Conservation (phyloP, 2,329 filamentous ascomycete species). For the Chrysoporthe deuterocubensis region DNA sequence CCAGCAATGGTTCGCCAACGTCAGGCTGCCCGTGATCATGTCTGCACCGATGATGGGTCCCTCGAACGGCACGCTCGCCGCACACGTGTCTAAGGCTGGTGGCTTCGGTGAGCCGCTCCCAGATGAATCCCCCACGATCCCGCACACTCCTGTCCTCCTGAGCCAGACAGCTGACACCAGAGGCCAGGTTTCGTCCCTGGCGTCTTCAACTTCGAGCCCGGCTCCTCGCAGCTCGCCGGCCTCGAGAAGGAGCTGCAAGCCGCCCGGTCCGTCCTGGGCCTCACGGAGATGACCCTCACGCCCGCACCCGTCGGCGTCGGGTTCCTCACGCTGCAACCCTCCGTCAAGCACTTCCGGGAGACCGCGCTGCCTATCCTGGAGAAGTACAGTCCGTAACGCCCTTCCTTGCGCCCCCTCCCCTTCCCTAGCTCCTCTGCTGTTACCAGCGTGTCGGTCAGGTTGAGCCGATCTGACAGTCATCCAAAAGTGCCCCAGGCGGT, state of each 20-base stretch:
- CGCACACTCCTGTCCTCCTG: not conserved
- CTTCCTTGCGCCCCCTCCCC: not conserved
- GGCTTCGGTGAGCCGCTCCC: constrained; percentile 40
- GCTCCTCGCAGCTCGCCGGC: constrained; percentile 34
- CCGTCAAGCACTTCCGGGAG: constrained; percentile 43
- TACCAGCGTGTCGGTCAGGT: not conserved
- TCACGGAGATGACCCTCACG: constrained; percentile 31
- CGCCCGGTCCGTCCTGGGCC: constrained; percentile 34
- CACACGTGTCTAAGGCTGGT: constrained; percentile 45
- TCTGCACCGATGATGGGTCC: constrained; percentile 47
- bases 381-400: constrained; percentile 41
- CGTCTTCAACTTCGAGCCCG: constrained; percentile 39
- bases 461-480: not conserved
- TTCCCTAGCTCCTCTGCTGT: not conserved
- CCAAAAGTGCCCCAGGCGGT: constrained; percentile 55
- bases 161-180: constrained; percentile 10
- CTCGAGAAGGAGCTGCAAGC: constrained; percentile 40
- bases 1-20: constrained; percentile 42
- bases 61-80: constrained; percentile 43
- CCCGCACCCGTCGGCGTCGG: constrained; percentile 61
- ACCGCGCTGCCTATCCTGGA: constrained; percentile 56
- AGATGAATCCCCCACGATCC: constrained; percentile 6
- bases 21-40: constrained; percentile 43
- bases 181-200: constrained; percentile 39
- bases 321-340: constrained; percentile 60